phyloP scores from a whole-genome alignment of 2,329 filamentous ascomycete species.

The Akanthomyces dipterigenus region DNA sequence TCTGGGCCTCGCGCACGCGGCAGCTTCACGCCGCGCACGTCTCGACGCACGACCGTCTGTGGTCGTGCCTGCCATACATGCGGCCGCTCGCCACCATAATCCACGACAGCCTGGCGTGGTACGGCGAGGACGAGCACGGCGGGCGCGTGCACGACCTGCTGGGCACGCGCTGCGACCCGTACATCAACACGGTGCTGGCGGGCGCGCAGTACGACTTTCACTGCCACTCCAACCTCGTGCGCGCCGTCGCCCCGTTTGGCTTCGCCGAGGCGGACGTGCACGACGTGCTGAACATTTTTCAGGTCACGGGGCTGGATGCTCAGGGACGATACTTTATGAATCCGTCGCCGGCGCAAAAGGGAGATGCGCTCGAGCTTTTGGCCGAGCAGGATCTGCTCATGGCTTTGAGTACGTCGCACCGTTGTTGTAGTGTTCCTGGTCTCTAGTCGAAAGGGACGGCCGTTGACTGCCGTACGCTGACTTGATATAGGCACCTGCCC shows the following conservation, averaged over 20 bases:
- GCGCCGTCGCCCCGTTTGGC: constrained; percentile 63
- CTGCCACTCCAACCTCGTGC: constrained; percentile 74
- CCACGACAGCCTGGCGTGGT: constrained; percentile 25
- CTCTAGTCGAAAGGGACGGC: too few relatives aligned
- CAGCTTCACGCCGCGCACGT: constrained; percentile 76
- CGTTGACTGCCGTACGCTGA: constrained; percentile 28
- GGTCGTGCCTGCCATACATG: constrained; percentile 72
- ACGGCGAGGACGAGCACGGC: constrained; percentile 56
- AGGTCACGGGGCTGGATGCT: constrained; percentile 71
- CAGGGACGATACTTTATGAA: constrained; percentile 72
- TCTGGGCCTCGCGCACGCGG: constrained; percentile 74
- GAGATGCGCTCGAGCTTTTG: constrained; percentile 67
- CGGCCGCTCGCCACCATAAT: constrained; percentile 17
- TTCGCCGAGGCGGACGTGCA: constrained; percentile 70
- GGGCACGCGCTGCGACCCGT: constrained; percentile 78
- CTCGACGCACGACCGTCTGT: constrained; percentile 63
- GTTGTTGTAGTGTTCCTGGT: not conserved
- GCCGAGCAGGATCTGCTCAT: constrained; percentile 70
- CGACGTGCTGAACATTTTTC: constrained; percentile 81
- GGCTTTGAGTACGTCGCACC: constrained; percentile 39
- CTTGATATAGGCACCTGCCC: constrained; percentile 57
- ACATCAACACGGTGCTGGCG: constrained; percentile 68
- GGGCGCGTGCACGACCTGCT: constrained; percentile 70
- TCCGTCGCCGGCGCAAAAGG: constrained; percentile 46
- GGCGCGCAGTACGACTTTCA: constrained; percentile 72